Conservation (phyloP, 257 asterid genomes). For the Cruciata laevipes region DNA sequence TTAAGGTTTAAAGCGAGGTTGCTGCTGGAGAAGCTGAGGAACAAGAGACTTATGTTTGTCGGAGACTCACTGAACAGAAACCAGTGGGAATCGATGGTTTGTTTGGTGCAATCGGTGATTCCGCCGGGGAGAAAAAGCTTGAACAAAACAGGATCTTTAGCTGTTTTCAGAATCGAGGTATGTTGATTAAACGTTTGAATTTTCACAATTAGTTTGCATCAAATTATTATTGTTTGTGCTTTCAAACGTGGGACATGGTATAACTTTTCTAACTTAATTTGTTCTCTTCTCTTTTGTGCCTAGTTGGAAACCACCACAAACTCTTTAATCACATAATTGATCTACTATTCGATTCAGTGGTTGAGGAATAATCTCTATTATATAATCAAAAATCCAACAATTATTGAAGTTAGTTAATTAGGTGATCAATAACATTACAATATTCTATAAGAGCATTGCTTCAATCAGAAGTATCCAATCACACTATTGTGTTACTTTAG, state of each 20-base stretch:
- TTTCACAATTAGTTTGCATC: not conserved
- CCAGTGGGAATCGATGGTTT: constrained; percentile 87
- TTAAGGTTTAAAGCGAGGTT: constrained; percentile 58
- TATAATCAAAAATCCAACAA: not conserved
- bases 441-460: not conserved
- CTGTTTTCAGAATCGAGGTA: constrained; percentile 74
- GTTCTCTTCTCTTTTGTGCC: constrained; percentile 4
- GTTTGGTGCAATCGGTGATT: constrained; percentile 55
- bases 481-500: constrained; percentile 12
- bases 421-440: not conserved
- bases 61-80: constrained; percentile 80
- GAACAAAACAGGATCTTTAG: constrained; percentile 67
- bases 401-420: not conserved
- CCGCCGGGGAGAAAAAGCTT: constrained; percentile 55
- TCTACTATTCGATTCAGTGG: not conserved
- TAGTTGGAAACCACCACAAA: not conserved
- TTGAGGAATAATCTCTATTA: not conserved
- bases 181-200: not conserved
- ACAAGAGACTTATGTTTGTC: constrained; percentile 81
- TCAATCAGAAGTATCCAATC: not conserved
- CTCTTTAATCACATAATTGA: not conserved
- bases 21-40: constrained; percentile 67
- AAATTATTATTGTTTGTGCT: constrained; percentile 13
- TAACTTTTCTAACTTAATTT: not conserved
- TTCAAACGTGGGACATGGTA: not conserved